Percentiles rank a stretch among this genome's conserved stretches.
Evolutionary conservation across 169 alveolate genomes (phyloP).

Genomic region (Plasmodium inui): DNA sequence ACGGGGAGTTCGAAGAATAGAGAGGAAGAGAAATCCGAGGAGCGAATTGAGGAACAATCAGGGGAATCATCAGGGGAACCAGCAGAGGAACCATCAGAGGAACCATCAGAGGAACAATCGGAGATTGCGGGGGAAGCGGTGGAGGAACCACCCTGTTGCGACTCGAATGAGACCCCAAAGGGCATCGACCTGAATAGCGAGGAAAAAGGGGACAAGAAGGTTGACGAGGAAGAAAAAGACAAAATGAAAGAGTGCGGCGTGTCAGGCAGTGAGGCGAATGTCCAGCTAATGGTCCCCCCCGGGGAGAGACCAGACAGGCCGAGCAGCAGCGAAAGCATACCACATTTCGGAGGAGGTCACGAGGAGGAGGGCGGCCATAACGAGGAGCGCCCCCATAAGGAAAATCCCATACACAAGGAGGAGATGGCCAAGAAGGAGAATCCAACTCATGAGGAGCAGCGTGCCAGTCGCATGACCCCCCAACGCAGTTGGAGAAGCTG

Average conservation of each 20-base stretch:
- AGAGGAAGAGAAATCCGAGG: neutral
- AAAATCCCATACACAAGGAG: too few species aligned
- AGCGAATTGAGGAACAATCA: neutral
- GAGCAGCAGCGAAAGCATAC: neutral
- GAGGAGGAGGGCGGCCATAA: neutral
- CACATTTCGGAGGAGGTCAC: neutral
- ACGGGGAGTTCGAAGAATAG: neutral
- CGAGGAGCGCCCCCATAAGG: neutral
- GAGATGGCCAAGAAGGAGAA: too few species aligned
- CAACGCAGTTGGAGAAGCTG: neutral
- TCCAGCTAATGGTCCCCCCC: neutral
- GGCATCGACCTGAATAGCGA: slow-evolving; percentile 8
- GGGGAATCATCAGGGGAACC: neutral
- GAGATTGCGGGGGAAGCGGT: neutral
- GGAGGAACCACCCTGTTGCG: neutral
- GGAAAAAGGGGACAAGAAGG: neutral
- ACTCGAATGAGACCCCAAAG: neutral
- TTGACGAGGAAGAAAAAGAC: neutral
- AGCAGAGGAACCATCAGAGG: neutral
- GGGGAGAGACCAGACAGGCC: neutral
- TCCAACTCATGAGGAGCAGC: neutral
- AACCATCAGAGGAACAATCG: neutral
- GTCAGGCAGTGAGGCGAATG: neutral
- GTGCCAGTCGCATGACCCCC: neutral
- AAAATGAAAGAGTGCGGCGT: neutral